Base-by-base conservation (phyloP, 2,329 filamentous ascomycete species). In the Orbilia brochopaga region DNA sequence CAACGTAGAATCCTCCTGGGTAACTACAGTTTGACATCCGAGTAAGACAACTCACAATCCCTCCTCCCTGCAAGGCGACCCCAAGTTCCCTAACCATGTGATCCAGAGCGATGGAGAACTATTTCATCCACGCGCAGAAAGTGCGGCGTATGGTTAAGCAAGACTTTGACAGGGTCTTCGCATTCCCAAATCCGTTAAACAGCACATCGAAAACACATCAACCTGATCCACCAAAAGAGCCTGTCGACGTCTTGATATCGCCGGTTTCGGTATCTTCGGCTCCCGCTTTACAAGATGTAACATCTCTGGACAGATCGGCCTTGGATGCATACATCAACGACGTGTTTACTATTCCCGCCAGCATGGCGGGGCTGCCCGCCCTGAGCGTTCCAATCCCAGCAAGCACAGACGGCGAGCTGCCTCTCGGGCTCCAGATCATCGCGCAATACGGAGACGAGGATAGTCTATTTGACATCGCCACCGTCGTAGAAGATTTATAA, bases 321-420 rank as follows among this genome's bases (percentile, higher is more conserved):
- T 81, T 96, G n/a, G 87, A 93, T 76, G 85, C 85, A 1, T 97
- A 97, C 78, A 90, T 90, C 83, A 96, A 94, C 77, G 94, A 99
- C 80, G 89, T 97, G 1, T 93, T 97, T 76, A 97, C 94, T 0
- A 93, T 99, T 1, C 94, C 94, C 0, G 92, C 93, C 1, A 97
- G 92, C 80, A 82, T 99, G 74, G 94, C 93, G 0, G 94, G 94
- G 0, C 81, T 99, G 62, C 94, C 94, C 1, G 90, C 92, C 10
- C 85, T 97, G 56, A 97, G 90, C 75, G 83, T 99, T 10, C 93
- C 94, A 0, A 83, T 89, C 11, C 93, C 94, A 0, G 82, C 89
- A 74, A 79, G 80, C 17, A 77, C 78, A 1, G 72, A 75, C 6
- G 75, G 75, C 4, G 77, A 79, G 1, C 77, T 82, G 5, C 75